Evolutionary conservation across 2,329 filamentous ascomycete species (phyloP).

Genomic region (Neospermospora avenae): DNA sequence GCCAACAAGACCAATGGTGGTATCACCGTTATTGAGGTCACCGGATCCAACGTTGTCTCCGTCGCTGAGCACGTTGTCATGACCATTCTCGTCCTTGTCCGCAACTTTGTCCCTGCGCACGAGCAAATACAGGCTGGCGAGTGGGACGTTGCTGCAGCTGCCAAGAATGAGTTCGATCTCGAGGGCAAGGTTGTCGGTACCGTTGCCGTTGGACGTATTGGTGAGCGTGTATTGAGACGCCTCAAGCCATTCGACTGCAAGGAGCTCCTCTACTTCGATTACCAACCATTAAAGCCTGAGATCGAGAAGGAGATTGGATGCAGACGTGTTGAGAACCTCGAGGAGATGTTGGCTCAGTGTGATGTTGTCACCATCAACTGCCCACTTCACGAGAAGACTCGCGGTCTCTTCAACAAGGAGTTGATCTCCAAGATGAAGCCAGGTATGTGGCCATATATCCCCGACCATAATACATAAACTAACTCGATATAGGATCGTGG

Average conservation of each 20-base stretch:
- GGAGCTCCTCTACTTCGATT: slow-evolving; percentile 99
- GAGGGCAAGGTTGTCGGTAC: slow-evolving; percentile 98
- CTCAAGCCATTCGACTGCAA: slow-evolving; percentile 99
- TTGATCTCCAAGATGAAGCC: slow-evolving; percentile 99
- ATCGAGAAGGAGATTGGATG: slow-evolving; percentile 94
- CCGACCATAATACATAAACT: slow-evolving; percentile 46
- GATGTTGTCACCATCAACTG: slow-evolving; percentile 99
- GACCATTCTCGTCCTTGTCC: slow-evolving; percentile 93
- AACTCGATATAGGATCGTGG: slow-evolving; percentile 70
- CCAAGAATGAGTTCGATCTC: slow-evolving; percentile 98
- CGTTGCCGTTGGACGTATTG: slow-evolving; percentile 95
- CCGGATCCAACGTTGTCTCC: slow-evolving; percentile 96
- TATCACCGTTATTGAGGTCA: slow-evolving; percentile 95
- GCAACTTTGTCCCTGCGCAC: slow-evolving; percentile 98
- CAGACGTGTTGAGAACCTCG: slow-evolving; percentile 81
- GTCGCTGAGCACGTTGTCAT: slow-evolving; percentile 99
- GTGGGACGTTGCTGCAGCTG: slow-evolving; percentile 93
- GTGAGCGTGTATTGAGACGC: slow-evolving; percentile 93
- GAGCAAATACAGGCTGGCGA: slow-evolving; percentile 86
- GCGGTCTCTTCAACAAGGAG: slow-evolving; percentile 97
- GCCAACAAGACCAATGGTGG: slow-evolving; percentile 99
- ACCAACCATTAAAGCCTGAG: slow-evolving; percentile 87
- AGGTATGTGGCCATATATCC: slow-evolving; percentile 67
- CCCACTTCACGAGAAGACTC: slow-evolving; percentile 97
- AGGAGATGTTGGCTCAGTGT: slow-evolving; percentile 92